A percentile compares a stretch with the other conserved stretches of the same genome.
phyloP scores from a whole-genome alignment of 2,329 filamentous ascomycete genomes.

The Delphinella strobiligena region DNA sequence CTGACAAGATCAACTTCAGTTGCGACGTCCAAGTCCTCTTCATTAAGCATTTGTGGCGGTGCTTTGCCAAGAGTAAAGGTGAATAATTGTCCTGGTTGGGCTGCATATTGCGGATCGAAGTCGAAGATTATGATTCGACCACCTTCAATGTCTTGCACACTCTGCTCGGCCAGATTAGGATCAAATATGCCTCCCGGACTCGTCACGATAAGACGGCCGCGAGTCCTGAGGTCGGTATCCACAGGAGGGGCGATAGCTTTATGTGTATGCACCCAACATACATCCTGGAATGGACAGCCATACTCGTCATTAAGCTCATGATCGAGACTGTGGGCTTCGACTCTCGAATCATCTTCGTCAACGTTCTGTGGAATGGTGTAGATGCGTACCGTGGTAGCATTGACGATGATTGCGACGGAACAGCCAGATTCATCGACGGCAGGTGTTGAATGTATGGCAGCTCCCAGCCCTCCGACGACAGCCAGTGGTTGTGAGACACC shows the following conservation, averaged over 20 bases:
- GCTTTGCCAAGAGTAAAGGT: constrained; percentile 22
- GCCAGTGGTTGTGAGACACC: constrained; percentile 24
- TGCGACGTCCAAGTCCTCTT: constrained; percentile 21
- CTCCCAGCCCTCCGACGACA: constrained; percentile 23
- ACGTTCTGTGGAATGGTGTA: constrained; percentile 22
- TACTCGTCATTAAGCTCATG: constrained; percentile 26
- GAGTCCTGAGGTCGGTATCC: constrained; percentile 15
- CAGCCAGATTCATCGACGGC: constrained; percentile 24
- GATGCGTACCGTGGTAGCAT: constrained; percentile 23
- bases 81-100: constrained; percentile 25
- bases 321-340: constrained; percentile 26
- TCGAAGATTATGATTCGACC: constrained; percentile 25
- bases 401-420: constrained; percentile 26
- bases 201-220: constrained; percentile 22
- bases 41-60: constrained; percentile 21
- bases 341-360: constrained; percentile 16
- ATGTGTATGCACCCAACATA: constrained; percentile 21
- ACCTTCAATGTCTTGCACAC: constrained; percentile 23
- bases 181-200: constrained; percentile 24
- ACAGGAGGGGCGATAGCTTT: constrained; percentile 7
- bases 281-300: constrained; percentile 24
- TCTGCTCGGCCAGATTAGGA: constrained; percentile 16
- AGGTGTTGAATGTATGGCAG: constrained; percentile 23
- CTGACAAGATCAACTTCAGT: constrained; percentile 23
- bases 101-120: constrained; percentile 22